Conservation (phyloP, 2,329 filamentous ascomycete genomes). For the Fusarium vanettenii region DNA sequence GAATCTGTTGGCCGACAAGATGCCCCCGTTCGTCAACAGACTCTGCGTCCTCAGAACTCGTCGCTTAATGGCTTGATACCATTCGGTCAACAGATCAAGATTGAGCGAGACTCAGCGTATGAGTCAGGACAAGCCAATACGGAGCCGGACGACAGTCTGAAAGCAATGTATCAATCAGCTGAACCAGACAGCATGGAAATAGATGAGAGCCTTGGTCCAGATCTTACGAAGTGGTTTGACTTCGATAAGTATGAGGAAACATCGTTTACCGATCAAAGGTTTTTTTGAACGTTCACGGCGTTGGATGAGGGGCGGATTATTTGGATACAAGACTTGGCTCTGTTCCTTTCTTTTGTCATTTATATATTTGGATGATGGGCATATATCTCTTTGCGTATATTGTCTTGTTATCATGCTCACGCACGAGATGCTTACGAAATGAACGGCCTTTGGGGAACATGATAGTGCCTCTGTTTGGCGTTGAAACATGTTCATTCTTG, state of each 20-base stretch:
- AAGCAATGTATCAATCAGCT: neutral
- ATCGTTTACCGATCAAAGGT: neutral
- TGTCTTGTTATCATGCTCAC: neutral
- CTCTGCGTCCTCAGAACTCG: neutral
- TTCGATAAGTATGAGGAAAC: neutral
- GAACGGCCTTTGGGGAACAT: neutral
- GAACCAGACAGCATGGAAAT: neutral
- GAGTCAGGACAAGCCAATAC: neutral
- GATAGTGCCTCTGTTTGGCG: neutral
- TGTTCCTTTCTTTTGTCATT: neutral
- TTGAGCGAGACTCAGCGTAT: conserved; percentile 28
- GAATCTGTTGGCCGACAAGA: neutral
- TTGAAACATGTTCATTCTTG: neutral
- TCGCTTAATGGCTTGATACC: conserved; percentile 3
- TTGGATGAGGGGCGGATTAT: neutral
- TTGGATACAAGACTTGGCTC: neutral
- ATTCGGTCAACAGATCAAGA: neutral
- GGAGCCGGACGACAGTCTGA: neutral
- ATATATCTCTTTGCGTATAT: neutral
- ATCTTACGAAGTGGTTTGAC: conserved; percentile 13
- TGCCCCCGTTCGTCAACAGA: conserved; percentile 5
- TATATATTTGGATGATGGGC: neutral
- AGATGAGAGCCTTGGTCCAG: neutral
- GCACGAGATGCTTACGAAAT: neutral
- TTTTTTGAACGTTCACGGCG: neutral